These are phyloP conservation scores for Venturia pyrina DNA, from an alignment of 2,329 filamentous ascomycete genomes.

Conservation along the genomic window DNA sequence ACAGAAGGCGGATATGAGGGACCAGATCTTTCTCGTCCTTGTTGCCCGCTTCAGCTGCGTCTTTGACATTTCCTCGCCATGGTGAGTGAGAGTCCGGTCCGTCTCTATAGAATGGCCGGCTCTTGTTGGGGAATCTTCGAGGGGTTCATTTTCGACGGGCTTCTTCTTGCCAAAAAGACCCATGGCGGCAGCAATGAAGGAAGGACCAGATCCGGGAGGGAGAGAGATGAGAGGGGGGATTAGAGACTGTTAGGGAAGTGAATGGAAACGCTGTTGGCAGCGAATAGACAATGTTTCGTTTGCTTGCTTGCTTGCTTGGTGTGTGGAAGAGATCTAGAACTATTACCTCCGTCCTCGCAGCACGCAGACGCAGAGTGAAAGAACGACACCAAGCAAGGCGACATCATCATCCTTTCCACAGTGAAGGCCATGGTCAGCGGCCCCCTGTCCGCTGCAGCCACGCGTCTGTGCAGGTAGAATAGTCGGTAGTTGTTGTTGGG, in stretches of 20 bases:
- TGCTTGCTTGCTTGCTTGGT: not conserved
- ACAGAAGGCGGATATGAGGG: slow-evolving; percentile 36
- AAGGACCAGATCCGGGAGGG: not conserved
- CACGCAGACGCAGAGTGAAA: too few relatives aligned
- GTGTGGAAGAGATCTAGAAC: not conserved
- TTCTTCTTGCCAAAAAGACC: not conserved
- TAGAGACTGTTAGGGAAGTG: not conserved
- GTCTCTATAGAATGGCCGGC: not conserved
- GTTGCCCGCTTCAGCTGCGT: slow-evolving; percentile 29
- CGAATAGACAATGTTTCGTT: slow-evolving; percentile 1
- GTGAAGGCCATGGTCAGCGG: not conserved
- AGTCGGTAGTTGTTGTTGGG: too few relatives aligned
- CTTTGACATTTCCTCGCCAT: slow-evolving; percentile 20
- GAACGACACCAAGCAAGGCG: not conserved
- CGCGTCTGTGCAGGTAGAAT: not conserved
- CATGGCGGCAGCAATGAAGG: not conserved
- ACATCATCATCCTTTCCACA: not conserved
- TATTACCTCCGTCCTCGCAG: too few relatives aligned
- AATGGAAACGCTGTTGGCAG: not conserved
- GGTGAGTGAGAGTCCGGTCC: not conserved
- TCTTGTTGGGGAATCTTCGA: not conserved
- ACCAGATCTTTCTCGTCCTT: slow-evolving; percentile 7
- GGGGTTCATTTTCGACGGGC: not conserved
- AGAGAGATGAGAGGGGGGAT: not conserved
- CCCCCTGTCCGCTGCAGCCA: not conserved